phyloP scores from a whole-genome alignment of 495 filamentous ascomycete species.

The Articulospora tetracladia region DNA sequence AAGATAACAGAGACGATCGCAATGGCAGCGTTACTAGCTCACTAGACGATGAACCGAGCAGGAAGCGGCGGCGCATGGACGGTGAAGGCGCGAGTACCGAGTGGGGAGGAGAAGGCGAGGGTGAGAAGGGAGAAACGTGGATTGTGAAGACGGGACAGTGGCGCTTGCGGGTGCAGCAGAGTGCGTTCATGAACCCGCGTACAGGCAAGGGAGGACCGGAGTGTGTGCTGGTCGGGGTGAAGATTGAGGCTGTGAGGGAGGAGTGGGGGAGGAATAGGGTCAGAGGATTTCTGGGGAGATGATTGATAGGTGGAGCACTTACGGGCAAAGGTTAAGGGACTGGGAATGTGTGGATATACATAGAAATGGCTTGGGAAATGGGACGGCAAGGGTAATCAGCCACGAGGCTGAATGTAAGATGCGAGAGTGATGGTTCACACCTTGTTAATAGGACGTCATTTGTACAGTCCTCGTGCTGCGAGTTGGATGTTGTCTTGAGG shows the following conservation, averaged over 20 bases:
- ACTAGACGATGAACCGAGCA: conserved; percentile 34
- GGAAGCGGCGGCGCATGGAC: conserved; percentile 43
- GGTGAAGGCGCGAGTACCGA: too few species aligned
- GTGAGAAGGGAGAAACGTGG: conserved; percentile 51
- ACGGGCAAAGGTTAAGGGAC: background rate
- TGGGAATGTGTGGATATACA: too few species aligned
- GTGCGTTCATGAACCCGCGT: conserved; percentile 26
- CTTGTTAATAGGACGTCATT: too few species aligned
- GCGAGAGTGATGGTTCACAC: too few species aligned
- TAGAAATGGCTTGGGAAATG: too few species aligned
- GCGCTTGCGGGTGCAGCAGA: conserved; percentile 57
- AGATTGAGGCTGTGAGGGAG: conserved; percentile 69
- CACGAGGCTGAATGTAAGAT: too few species aligned
- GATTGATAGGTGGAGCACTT: background rate
- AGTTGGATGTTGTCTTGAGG: too few species aligned
- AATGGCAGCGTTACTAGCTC: background rate
- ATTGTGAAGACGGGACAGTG: conserved; percentile 77
- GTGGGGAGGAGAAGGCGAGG: conserved; percentile 23
- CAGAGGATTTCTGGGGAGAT: conserved; percentile 57
- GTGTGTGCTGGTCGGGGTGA: conserved; percentile 71
- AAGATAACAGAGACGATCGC: conserved; percentile 3
- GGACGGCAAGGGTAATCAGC: too few species aligned
- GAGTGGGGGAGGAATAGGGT: conserved; percentile 65
- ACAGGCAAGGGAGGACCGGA: conserved; percentile 53
- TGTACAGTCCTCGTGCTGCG: too few species aligned